Evolutionary conservation across 352 stramenopile species (phyloP).

Genomic region (Blastocystis sp.): DNA sequence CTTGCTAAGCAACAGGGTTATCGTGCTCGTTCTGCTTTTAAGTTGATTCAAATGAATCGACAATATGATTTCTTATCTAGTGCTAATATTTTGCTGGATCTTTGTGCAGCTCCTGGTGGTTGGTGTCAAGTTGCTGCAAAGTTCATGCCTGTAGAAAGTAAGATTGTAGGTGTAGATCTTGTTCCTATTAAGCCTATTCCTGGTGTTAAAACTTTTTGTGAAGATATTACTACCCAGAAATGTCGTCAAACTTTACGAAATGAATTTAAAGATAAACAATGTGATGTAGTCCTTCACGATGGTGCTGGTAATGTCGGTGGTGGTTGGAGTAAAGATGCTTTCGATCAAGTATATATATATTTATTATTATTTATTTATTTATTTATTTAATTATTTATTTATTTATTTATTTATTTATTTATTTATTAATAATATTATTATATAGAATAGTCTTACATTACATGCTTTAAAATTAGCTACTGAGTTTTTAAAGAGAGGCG

Average conservation of each 20-base stretch:
- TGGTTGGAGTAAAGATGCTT: constrained; percentile 89
- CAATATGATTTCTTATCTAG: constrained; percentile 90
- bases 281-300: constrained; percentile 93
- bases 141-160: constrained; percentile 46
- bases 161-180: constrained; percentile 94
- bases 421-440: no score
- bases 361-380: not conserved
- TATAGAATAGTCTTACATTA: constrained; percentile 73
- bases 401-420: no score
- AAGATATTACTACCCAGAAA: constrained; percentile 70
- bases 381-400: no score
- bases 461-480: constrained; percentile 83
- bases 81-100: constrained; percentile 84
- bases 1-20: constrained; percentile 67
- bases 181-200: constrained; percentile 85
- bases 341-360: constrained; percentile 61
- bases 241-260: constrained; percentile 70
- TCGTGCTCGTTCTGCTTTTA: constrained; percentile 90
- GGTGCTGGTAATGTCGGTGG: constrained; percentile 93
- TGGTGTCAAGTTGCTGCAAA: constrained; percentile 64
- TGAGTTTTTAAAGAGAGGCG: constrained; percentile 75
- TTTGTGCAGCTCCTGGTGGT: constrained; percentile 89
- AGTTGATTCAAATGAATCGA: constrained; percentile 97
- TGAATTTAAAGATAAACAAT: constrained; percentile 68
- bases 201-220: constrained; percentile 85